Conservation (phyloP, 805 yeast genomes). For the Saccharomycopsis sp. region DNA sequence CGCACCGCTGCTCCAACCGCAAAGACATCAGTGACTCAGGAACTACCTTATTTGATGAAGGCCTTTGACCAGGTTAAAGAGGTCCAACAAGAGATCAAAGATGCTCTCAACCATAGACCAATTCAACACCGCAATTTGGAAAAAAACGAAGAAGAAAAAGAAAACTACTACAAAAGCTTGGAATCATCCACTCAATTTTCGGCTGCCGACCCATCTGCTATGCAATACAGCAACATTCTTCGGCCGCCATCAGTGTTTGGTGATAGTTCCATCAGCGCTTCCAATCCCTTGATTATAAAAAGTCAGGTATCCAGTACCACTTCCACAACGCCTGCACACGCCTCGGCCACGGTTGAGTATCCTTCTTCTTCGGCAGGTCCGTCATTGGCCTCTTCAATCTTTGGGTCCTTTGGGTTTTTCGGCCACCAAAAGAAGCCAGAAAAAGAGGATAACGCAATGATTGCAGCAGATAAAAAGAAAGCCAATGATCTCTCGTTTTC, state of each 20-base stretch:
- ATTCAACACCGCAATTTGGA: too few relatives aligned
- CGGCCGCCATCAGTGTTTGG: background rate
- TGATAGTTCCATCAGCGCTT: slow-evolving; percentile 1
- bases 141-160: too few relatives aligned
- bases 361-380: background rate
- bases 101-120: slow-evolving; percentile 6
- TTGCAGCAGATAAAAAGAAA: background rate
- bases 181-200: too few relatives aligned
- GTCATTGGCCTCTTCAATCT: slow-evolving; percentile 3
- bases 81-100: slow-evolving; percentile 41
- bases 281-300: slow-evolving; percentile 9
- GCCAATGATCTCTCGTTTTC: background rate
- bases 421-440: too few relatives aligned
- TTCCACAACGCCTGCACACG: too few relatives aligned
- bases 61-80: slow-evolving; percentile 59
- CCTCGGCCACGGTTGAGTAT: too few relatives aligned
- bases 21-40: slow-evolving; percentile 48
- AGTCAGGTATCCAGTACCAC: background rate
- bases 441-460: too few relatives aligned
- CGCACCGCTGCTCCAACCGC: background rate
- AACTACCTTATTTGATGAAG: slow-evolving; percentile 54
- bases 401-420: slow-evolving; percentile 2
- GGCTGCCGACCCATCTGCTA: too few relatives aligned
- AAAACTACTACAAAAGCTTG: too few relatives aligned
- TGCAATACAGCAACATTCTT: too few relatives aligned